phyloP scores from a whole-genome alignment of 345 rosid species.

The Cardamine resedifolia region DNA sequence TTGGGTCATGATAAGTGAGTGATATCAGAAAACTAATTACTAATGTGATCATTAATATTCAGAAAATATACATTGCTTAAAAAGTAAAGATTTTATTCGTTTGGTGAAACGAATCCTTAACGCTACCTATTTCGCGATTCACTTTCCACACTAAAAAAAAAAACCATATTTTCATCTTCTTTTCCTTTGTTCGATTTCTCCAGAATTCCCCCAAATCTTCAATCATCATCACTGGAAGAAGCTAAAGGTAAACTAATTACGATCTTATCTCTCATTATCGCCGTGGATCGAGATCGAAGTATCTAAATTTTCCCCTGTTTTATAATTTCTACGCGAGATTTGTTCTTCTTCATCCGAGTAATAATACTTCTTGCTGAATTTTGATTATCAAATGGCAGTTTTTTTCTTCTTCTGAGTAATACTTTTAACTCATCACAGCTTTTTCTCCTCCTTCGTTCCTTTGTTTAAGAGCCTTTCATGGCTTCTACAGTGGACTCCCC shows the following conservation, averaged over 20 bases:
- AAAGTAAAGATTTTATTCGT: background rate
- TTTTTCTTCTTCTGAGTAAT: background rate
- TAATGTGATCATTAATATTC: too few relatives aligned
- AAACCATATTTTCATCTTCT: too few relatives aligned
- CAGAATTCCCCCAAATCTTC: background rate
- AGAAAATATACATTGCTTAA: background rate
- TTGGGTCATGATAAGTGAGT: too few relatives aligned
- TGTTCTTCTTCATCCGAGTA: background rate
- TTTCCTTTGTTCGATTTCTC: background rate
- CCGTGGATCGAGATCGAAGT: background rate
- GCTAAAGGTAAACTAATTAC: background rate
- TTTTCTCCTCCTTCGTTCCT: background rate
- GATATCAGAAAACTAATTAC: too few relatives aligned
- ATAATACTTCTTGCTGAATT: too few relatives aligned
- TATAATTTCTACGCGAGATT: background rate
- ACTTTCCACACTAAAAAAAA: too few relatives aligned
- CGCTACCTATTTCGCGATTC: background rate
- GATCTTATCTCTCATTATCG: background rate
- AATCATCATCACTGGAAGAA: background rate
- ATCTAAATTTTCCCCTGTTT: too few relatives aligned
- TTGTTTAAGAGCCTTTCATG: constrained; percentile 29
- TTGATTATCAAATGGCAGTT: background rate
- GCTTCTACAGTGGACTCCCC: constrained; percentile 38
- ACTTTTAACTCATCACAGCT: background rate
- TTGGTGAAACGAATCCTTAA: background rate